phyloP scores from a whole-genome alignment of 345 rosid species.

The Abelmoschus esculentus region DNA sequence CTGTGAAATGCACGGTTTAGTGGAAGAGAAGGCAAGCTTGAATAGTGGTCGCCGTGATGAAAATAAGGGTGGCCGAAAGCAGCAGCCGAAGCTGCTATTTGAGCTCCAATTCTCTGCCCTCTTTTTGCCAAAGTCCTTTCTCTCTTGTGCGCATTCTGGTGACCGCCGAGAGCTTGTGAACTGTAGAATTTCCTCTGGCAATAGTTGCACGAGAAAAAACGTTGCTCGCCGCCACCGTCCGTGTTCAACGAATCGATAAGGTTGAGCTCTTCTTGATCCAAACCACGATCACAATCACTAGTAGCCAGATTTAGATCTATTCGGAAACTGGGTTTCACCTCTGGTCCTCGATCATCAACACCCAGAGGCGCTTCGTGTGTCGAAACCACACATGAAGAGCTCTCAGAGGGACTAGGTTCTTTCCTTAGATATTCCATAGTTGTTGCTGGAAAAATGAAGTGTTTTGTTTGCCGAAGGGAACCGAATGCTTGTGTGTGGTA shows the following conservation, averaged over 20 bases:
- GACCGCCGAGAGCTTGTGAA: conserved; percentile 90
- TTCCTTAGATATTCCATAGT: conserved; percentile 33
- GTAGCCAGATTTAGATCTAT: conserved; percentile 34
- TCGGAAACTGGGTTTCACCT: conserved; percentile 12
- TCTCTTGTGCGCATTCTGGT: conserved; percentile 83
- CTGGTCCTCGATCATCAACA: conserved; percentile 17
- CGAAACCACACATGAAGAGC: conserved; percentile 19
- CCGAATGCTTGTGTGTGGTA: conserved; percentile 11
- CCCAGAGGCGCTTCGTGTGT: not conserved
- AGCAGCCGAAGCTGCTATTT: conserved; percentile 23
- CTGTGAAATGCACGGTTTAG: conserved; percentile 39
- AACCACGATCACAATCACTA: conserved; percentile 23
- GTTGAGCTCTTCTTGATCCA: conserved; percentile 59
- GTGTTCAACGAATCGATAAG: conserved; percentile 44
- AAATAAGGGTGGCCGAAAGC: conserved; percentile 47
- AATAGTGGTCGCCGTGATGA: conserved; percentile 20
- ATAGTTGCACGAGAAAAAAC: conserved; percentile 78
- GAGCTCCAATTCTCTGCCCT: conserved; percentile 38
- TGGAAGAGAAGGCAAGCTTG: conserved; percentile 47
- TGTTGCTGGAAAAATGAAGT: conserved; percentile 7
- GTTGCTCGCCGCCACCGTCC: conserved; percentile 26
- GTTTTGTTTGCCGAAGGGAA: not conserved
- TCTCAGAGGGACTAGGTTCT: conserved; percentile 25
- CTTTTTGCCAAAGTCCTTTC: conserved; percentile 77
- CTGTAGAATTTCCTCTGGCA: conserved; percentile 85